Conservation (phyloP, 2,329 filamentous ascomycete genomes). For the Sporothrix variecibatus region DNA sequence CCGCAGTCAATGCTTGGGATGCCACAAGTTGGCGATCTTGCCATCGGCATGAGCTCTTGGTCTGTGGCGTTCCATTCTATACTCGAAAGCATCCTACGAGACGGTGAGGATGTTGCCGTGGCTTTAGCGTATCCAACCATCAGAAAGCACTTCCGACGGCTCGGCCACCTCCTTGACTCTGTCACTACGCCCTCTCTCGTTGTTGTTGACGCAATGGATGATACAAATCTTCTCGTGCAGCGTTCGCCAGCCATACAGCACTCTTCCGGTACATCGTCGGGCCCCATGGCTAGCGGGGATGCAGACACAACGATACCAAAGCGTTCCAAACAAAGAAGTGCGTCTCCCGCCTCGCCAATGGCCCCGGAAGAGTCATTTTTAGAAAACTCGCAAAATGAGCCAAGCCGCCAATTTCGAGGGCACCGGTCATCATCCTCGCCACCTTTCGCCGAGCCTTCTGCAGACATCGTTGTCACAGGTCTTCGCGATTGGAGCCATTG, state of each 20-base stretch:
- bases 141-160: conserved; percentile 52
- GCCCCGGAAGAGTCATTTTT: background rate
- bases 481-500: conserved; percentile 61
- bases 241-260: background rate
- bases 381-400: background rate
- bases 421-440: background rate
- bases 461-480: conserved; percentile 47
- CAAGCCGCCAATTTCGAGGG: background rate
- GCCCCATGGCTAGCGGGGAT: background rate
- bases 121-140: conserved; percentile 59
- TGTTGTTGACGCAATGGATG: conserved; percentile 54
- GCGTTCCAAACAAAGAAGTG: conserved; percentile 12
- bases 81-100: conserved; percentile 58
- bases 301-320: conserved; percentile 6
- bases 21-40: background rate
- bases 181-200: conserved; percentile 56
- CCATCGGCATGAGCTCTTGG: conserved; percentile 47
- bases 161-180: conserved; percentile 53
- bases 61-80: conserved; percentile 57
- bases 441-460: background rate
- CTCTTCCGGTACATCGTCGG: background rate
- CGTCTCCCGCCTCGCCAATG: background rate
- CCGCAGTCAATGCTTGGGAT: background rate
- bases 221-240: conserved; percentile 52
- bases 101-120: conserved; percentile 62